These are phyloP conservation scores for Citrus sinensis DNA, from an alignment of 345 rosid genomes.

Conservation along the genomic window DVS_A1.0 CM039167.1:22865001-22865500, in stretches of 20 bases:
- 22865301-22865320: background rate
- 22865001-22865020: background rate
- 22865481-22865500: too few relatives aligned
- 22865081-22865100: background rate
- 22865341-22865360: background rate
- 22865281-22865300: background rate
- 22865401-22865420: background rate
- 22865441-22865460: too few relatives aligned
- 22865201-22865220: background rate
- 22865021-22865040: background rate
- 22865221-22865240: background rate
- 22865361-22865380: background rate
- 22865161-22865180: background rate
- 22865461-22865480: too few relatives aligned
- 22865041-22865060: background rate
- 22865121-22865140: constrained; percentile 3
- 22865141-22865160: background rate
- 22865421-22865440: background rate
- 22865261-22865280: background rate
- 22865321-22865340: background rate
- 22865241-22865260: background rate
- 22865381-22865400: background rate
- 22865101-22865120: background rate
- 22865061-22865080: background rate
- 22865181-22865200: background rate